These are phyloP conservation scores for Diaporthe caulivora DNA, from an alignment of 2,329 filamentous ascomycete genomes.

Conservation along the genomic window DNA sequence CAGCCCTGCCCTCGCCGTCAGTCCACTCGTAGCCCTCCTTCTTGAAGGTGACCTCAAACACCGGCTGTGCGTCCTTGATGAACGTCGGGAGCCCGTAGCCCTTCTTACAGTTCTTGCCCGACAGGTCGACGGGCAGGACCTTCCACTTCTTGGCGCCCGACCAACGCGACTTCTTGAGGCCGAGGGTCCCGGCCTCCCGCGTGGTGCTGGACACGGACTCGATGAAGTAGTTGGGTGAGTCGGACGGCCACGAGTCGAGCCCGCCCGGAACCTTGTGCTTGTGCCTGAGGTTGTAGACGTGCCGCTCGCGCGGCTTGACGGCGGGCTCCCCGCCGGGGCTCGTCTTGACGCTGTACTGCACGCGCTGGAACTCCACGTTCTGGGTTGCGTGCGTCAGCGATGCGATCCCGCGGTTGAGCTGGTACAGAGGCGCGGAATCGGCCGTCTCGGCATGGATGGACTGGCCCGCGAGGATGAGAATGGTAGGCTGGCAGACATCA, in stretches of 20 bases:
- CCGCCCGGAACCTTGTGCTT: not conserved
- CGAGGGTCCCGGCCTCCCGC: constrained; percentile 32
- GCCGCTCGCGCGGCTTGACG: constrained; percentile 39
- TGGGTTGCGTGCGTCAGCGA: constrained; percentile 40
- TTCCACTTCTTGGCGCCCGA: constrained; percentile 34
- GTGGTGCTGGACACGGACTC: constrained; percentile 37
- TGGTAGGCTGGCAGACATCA: constrained; percentile 41
- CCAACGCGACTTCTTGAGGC: constrained; percentile 37
- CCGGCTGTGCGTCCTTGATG: constrained; percentile 19
- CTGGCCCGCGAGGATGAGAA: constrained; percentile 44
- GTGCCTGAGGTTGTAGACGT: constrained; percentile 44
- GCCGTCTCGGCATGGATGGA: constrained; percentile 44
- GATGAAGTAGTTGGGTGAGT: constrained; percentile 43
- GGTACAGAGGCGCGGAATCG: constrained; percentile 42
- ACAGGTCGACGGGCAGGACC: constrained; percentile 37
- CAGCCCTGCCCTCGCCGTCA: constrained; percentile 18
- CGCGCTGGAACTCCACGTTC: constrained; percentile 43
- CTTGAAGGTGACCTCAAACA: constrained; percentile 33
- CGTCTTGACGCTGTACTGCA: constrained; percentile 42
- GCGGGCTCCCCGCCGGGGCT: constrained; percentile 39
- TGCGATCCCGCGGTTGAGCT: constrained; percentile 44
- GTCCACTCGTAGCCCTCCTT: constrained; percentile 16
- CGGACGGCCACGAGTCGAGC: constrained; percentile 35
- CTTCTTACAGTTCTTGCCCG: constrained; percentile 30
- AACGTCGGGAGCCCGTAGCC: constrained; percentile 26